Percentiles rank a stretch among this genome's conserved stretches.
Conservation (phyloP, 306 rosid species). For the Quercus agrifolia region DNA sequence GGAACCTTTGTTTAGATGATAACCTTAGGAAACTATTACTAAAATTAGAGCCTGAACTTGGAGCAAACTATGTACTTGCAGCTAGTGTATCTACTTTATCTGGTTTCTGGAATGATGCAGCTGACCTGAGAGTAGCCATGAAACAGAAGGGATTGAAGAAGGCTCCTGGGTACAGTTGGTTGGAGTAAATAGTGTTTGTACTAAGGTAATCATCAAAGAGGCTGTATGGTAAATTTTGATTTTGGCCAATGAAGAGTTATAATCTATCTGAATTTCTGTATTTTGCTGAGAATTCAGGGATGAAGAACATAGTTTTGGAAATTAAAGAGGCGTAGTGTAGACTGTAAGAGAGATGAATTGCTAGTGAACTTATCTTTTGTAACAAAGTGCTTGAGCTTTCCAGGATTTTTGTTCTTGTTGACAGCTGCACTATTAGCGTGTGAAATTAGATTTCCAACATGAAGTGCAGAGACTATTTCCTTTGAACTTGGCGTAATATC, state of each 20-base stretch:
- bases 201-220: neutral
- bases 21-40: constrained; percentile 32
- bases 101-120: constrained; percentile 50
- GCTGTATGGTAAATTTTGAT: neutral
- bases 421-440: neutral
- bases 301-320: neutral
- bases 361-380: neutral
- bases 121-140: constrained; percentile 53
- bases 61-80: constrained; percentile 53
- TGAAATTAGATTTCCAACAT: neutral
- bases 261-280: neutral
- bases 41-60: constrained; percentile 47
- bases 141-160: constrained; percentile 50
- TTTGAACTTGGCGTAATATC: too few species aligned
- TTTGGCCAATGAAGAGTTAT: neutral
- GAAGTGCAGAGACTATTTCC: neutral
- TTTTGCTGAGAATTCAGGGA: neutral
- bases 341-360: neutral
- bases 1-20: constrained; percentile 38
- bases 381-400: neutral
- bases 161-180: constrained; percentile 65
- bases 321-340: neutral
- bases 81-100: constrained; percentile 45
- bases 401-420: neutral
- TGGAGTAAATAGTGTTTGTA: constrained; percentile 35